Base-by-base conservation (phyloP, 176 grass and related monocot genomes). In the Alopecurus myosuroides region DNA sequence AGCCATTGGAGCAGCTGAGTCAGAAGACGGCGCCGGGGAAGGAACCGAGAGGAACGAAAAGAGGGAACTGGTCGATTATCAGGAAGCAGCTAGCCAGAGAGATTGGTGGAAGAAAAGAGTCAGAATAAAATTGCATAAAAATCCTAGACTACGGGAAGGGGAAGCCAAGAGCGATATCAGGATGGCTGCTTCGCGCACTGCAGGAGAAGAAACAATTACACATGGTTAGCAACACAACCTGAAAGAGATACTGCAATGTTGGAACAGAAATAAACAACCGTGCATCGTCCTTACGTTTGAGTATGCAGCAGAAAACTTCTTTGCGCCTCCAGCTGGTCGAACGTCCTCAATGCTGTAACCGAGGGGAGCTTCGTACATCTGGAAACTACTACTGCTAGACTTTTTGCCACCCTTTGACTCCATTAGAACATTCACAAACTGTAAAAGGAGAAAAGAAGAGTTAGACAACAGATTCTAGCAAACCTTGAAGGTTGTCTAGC, bases 281-380 rank as follows among this genome's bases (percentile, higher is more conserved):
- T 68, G 9, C 45, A 52, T 22, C 9, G 67, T 58, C 23, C 35
- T 94, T 82, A 94, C 92, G 92, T 94, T 94, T 49, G 92, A 94
- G 86, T 94, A 94, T 73, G 89, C 89, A 89, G 92, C 92, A 87
- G 92, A 94, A 57, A 91, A 94, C 70, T 94, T 94, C 92, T 87
- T 91, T 26, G 78, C 87, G 13, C 86, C 92, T 81, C 92, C 92
- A 23, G 89, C 86, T 36, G 92, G 92, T 94, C 92, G 92, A 82
- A 94, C 84, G 77, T 94, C 92, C 84, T 94, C 92, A 87, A 91
- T 91, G 86, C 86, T 89, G 86, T 94, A 94, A n/a, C 84, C 92
- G 19, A 94, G 92, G 84, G 92, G 92, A 70, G 89, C 89, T 87
- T 94, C 92, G 61, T 94, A 94, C 86, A 89, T 86, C 58, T 91